Conservation (phyloP, 2,329 filamentous ascomycete species). For the Ramularia endophylla region DNA sequence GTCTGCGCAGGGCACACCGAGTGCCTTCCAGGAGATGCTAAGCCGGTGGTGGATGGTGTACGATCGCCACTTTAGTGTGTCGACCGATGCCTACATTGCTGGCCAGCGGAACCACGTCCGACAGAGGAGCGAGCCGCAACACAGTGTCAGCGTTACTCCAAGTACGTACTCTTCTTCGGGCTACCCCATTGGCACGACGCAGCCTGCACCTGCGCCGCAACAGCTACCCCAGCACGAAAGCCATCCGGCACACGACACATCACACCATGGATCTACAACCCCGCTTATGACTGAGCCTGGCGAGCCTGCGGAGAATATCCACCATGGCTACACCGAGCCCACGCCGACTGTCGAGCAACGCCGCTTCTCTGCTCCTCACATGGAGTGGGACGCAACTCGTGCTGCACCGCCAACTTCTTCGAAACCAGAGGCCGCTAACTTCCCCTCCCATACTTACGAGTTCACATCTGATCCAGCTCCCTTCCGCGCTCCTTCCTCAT, state of each 20-base stretch:
- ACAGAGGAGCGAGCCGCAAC: conserved; percentile 4
- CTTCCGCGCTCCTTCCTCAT: conserved; percentile 69
- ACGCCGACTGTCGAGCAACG: conserved; percentile 43
- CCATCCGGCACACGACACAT: conserved; percentile 4
- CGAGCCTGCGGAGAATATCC: conserved; percentile 39
- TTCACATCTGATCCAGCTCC: conserved; percentile 73
- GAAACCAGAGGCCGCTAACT: conserved; percentile 77
- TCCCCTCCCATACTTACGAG: conserved; percentile 70
- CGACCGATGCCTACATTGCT: conserved; percentile 18
- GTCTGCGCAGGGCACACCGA: conserved; percentile 45
- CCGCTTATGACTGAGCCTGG: conserved; percentile 38
- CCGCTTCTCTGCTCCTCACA: conserved; percentile 51
- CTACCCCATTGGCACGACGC: conserved; percentile 20
- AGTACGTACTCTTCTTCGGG: conserved; percentile 19
- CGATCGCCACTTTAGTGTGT: conserved; percentile 69
- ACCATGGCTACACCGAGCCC: conserved; percentile 39
- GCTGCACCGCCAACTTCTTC: conserved; percentile 57
- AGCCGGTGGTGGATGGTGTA: conserved; percentile 93
- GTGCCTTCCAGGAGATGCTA: conserved; percentile 75
- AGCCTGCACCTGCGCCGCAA: conserved; percentile 15
- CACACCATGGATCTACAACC: conserved; percentile 9
- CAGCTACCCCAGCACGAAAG: conserved; percentile 6
- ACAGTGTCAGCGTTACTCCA: not conserved
- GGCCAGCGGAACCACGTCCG: conserved; percentile 12
- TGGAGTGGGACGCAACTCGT: conserved; percentile 59